Evolutionary conservation across 2,329 filamentous ascomycete genomes (phyloP).

Genomic region (Pyrenochaeta sp.): DNA sequence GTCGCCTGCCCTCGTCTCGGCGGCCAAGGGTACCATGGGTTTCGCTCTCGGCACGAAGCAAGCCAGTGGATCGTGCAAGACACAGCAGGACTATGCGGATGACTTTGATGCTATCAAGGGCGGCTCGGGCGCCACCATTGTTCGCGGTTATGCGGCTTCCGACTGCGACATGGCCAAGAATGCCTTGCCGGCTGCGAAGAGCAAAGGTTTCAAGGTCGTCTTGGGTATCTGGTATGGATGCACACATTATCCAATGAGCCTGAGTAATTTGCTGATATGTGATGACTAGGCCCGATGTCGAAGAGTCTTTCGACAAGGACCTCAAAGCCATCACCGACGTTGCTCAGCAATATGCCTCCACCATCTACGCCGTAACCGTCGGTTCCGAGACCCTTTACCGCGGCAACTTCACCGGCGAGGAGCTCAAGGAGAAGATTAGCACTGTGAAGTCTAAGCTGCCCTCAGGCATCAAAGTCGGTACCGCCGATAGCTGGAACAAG

Average conservation of each 20-base stretch:
- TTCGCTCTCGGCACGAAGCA: slow-evolving; percentile 74
- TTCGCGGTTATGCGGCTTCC: slow-evolving; percentile 72
- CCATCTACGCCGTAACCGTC: slow-evolving; percentile 74
- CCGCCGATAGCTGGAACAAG: slow-evolving; percentile 78
- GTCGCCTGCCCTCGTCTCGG: slow-evolving; percentile 59
- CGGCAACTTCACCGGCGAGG: slow-evolving; percentile 68
- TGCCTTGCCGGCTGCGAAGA: slow-evolving; percentile 71
- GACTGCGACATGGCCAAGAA: slow-evolving; percentile 71
- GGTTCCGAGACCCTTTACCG: slow-evolving; percentile 77
- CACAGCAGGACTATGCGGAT: slow-evolving; percentile 66
- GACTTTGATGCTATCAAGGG: slow-evolving; percentile 70
- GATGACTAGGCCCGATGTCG: slow-evolving; percentile 64
- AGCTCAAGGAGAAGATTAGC: slow-evolving; percentile 69
- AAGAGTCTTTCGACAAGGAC: slow-evolving; percentile 69
- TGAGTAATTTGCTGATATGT: not conserved
- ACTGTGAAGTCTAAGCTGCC: slow-evolving; percentile 66
- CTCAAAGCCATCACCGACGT: slow-evolving; percentile 64
- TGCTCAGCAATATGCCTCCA: slow-evolving; percentile 60
- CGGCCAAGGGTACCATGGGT: slow-evolving; percentile 64
- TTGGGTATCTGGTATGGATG: slow-evolving; percentile 70
- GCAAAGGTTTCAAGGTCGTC: slow-evolving; percentile 72
- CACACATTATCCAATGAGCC: not conserved
- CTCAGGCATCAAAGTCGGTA: slow-evolving; percentile 65
- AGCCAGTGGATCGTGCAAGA: slow-evolving; percentile 68
- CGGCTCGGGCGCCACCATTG: slow-evolving; percentile 61